These are phyloP conservation scores for Chimonanthus praecox DNA, from an alignment of 164 flowering plant genomes.

Conservation along the genomic window DNA sequence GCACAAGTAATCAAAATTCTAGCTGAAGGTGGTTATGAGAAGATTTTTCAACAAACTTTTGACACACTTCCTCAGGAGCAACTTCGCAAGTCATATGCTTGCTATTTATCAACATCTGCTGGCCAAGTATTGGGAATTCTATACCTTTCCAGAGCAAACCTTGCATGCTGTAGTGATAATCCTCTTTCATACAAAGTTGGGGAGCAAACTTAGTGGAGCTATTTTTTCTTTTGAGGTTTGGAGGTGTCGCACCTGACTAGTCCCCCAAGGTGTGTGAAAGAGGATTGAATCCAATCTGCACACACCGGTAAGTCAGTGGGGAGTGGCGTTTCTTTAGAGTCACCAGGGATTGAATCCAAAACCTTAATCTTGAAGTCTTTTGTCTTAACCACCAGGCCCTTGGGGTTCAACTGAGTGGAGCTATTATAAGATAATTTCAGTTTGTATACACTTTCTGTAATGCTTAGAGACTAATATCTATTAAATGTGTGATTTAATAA, in stretches of 20 bases:
- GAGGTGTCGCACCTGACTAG: no score
- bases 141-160: constrained; percentile 72
- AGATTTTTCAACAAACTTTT: constrained; percentile 68
- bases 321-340: no score
- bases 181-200: constrained; percentile 73
- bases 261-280: no score
- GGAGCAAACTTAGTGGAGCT: constrained; percentile 33
- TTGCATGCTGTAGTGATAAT: constrained; percentile 86
- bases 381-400: no score
- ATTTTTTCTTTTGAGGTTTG: no score
- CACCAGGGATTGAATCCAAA: no score
- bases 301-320: no score
- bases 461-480: neutral
- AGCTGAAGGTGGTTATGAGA: constrained; percentile 79
- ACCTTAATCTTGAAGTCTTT: no score
- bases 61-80: constrained; percentile 62
- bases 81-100: no score
- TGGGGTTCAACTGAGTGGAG: constrained; percentile 49
- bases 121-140: constrained; percentile 66
- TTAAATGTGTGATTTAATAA: no score
- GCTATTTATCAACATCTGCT: no score
- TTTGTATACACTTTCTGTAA: neutral
- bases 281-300: no score
- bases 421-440: constrained; percentile 66
- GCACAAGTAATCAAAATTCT: constrained; percentile 82